Conservation (phyloP, 2,329 filamentous ascomycete species). For the Cladosporium cucumerinum region DNA sequence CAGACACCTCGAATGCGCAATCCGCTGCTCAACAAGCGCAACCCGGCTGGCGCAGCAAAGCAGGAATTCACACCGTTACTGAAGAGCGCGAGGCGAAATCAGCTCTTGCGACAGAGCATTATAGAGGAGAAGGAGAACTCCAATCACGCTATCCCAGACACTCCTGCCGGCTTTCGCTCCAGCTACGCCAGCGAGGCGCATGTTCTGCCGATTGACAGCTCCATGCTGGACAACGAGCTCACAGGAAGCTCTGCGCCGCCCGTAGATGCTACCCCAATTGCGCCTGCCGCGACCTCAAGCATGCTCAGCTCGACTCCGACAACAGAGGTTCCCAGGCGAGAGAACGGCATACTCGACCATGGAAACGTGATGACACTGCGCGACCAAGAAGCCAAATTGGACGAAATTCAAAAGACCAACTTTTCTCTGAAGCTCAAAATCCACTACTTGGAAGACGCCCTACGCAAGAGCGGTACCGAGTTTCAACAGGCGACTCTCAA, state of each 20-base stretch:
- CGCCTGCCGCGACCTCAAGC: conserved; percentile 74
- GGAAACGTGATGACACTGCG: conserved; percentile 87
- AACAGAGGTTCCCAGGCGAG: conserved; percentile 60
- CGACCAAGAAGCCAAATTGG: conserved; percentile 90
- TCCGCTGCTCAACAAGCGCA: conserved; percentile 68
- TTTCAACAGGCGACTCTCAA: conserved; percentile 85
- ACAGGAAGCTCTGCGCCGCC: conserved; percentile 61
- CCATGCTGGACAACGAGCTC: conserved; percentile 59
- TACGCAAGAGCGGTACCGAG: conserved; percentile 81
- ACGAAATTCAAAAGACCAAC: conserved; percentile 97
- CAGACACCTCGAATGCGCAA: conserved; percentile 70
- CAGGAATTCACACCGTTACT: conserved; percentile 93
- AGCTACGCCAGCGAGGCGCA: conserved; percentile 62
- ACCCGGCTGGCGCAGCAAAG: conserved; percentile 43
- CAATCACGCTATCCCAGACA: conserved; percentile 52
- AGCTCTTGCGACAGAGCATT: conserved; percentile 42
- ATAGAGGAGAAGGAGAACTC: conserved; percentile 39
- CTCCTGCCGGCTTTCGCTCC: conserved; percentile 63
- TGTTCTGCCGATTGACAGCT: conserved; percentile 72
- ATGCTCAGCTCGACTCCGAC: conserved; percentile 74
- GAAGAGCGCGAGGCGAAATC: conserved; percentile 73
- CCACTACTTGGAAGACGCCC: conserved; percentile 87
- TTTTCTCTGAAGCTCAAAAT: conserved; percentile 96
- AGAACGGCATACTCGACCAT: conserved; percentile 68
- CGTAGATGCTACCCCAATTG: conserved; percentile 67